These are phyloP conservation scores for Lactifluus subvellereus DNA, from an alignment of 768 basidiomycete genomes.

Conservation along the genomic window DNA sequence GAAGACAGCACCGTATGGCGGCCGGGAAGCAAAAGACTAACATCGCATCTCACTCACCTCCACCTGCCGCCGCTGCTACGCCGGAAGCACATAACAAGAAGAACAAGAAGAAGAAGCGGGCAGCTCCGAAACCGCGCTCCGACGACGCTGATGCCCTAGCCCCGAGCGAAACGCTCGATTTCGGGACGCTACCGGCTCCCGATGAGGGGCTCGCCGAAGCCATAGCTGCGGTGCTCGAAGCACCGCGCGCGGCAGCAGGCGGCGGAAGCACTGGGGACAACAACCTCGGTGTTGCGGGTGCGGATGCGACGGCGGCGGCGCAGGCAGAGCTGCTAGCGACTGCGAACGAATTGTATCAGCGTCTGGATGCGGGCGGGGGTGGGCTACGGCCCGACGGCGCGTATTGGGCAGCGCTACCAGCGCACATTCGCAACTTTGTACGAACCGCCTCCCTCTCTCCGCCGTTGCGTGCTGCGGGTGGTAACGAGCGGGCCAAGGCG, in stretches of 20 bases:
- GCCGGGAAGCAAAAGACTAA: conserved; percentile 19
- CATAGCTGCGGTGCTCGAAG: conserved; percentile 23
- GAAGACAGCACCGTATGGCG: conserved; percentile 6
- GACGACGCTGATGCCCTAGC: conserved; percentile 16
- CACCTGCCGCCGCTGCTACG: background rate
- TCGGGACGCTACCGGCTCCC: conserved; percentile 17
- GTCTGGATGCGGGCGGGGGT: conserved; percentile 22
- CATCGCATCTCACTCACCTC: background rate
- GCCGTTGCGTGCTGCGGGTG: conserved; percentile 29
- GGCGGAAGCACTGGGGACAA: background rate
- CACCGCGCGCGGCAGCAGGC: conserved; percentile 8
- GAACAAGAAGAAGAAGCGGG: conserved; percentile 20
- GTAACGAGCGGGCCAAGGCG: conserved; percentile 40
- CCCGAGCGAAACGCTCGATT: conserved; percentile 18
- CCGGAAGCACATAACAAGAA: conserved; percentile 7
- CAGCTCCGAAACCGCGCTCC: conserved; percentile 4
- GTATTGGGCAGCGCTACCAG: conserved; percentile 65
- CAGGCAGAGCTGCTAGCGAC: conserved; percentile 42
- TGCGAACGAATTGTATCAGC: conserved; percentile 46
- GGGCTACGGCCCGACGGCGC: conserved; percentile 46
- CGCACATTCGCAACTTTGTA: conserved; percentile 65
- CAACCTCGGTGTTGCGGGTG: conserved; percentile 7
- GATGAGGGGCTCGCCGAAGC: conserved; percentile 24
- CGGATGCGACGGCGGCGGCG: conserved; percentile 23
- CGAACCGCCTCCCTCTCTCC: conserved; percentile 35